Base-by-base conservation (phyloP, 805 yeast species). In the Monosporozyma aerobia region DNA sequence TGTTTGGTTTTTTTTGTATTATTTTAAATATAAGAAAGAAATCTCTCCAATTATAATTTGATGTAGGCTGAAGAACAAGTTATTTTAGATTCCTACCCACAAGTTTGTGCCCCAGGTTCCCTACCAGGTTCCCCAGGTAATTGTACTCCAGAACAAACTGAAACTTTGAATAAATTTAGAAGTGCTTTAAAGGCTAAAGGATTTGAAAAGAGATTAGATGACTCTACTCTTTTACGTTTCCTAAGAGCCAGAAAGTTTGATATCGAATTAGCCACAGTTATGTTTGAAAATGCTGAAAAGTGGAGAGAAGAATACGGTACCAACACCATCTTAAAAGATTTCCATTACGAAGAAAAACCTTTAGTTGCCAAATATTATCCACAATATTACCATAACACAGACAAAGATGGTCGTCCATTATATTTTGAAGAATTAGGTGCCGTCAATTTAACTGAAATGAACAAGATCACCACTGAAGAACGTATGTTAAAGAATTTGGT, bases 331-430 rank as follows among this genome's bases (percentile, higher is more conserved):
- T 77, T 94, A 64, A 75, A 77, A 60, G 96, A 89, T 67, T 94
- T 92, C 78, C 82, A 87, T 56, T 94, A 92, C 73, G 82, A 80
- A n/a, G 99, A 94, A 75, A 94, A 94, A 74, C 86, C 94, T 29
- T 70, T 80, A 50, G 97, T 90, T 58, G 96, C 96, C 56, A 77
- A 81, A 65, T 85, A 76, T 71, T 94, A 94, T 70, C 99, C 99
- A 37, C 97, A 90, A 73, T 94, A 90, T 74, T 94, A 94, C 71
- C 98, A 94, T 75, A 90, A 94, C 75, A 88, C 92, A 35, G 99
- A 94, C 71, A 87, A 79, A 64, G 99, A 94, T 58, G 99, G 99
- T 50, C 85, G 99, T 67, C 99, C 99, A 6, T 85, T 90, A 48
- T 94, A 94, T 73, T 77, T 85, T 63, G 99, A 94, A 77, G 96